A percentile compares a stretch with the other conserved stretches of the same genome.
These are phyloP conservation scores for Phellopilus nigrolimitatus DNA, from an alignment of 1,284 basidiomycete genomes.

Conservation along the genomic window DNA sequence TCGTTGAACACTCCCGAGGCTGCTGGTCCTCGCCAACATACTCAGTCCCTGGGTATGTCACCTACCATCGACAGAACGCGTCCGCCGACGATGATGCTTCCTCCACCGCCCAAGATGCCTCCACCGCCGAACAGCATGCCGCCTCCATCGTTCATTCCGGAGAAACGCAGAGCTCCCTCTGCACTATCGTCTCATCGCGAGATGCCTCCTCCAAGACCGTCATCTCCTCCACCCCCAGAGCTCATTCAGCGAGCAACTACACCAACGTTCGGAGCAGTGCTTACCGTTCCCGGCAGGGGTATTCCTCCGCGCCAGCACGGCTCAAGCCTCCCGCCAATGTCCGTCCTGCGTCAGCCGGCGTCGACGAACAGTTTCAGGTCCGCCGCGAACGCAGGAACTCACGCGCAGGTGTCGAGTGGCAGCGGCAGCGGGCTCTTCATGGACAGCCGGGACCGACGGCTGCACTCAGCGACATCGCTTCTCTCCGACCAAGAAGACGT, in stretches of 20 bases:
- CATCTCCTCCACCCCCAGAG: conserved; percentile 85
- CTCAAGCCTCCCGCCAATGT: conserved; percentile 67
- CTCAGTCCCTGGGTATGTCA: conserved; percentile 31
- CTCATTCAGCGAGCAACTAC: conserved; percentile 84
- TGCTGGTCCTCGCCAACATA: conserved; percentile 46
- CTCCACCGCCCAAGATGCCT: conserved; percentile 77
- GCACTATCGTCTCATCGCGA: conserved; percentile 45
- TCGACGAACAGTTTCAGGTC: conserved; percentile 81
- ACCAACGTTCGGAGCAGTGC: conserved; percentile 63
- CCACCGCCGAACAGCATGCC: conserved; percentile 70
- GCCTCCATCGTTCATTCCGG: conserved; percentile 73
- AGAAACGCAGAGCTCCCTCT: conserved; percentile 52
- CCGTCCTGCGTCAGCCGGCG: conserved; percentile 61
- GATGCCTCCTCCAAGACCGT: conserved; percentile 72
- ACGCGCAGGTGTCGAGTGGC: conserved; percentile 42
- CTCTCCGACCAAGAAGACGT: conserved; percentile 54
- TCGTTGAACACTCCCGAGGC: conserved; percentile 46
- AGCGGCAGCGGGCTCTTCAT: conserved; percentile 38
- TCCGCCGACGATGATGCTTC: conserved; percentile 81
- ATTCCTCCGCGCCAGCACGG: conserved; percentile 50
- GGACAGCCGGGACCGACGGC: conserved; percentile 44
- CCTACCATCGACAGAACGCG: conserved; percentile 67
- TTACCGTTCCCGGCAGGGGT: conserved; percentile 51
- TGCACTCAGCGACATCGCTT: conserved; percentile 62
- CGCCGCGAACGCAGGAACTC: conserved; percentile 51